Percentiles rank a stretch among this genome's conserved stretches.
Evolutionary conservation across 306 rosid genomes (phyloP).

Genomic region (Oemleria cerasiformis): DNA sequence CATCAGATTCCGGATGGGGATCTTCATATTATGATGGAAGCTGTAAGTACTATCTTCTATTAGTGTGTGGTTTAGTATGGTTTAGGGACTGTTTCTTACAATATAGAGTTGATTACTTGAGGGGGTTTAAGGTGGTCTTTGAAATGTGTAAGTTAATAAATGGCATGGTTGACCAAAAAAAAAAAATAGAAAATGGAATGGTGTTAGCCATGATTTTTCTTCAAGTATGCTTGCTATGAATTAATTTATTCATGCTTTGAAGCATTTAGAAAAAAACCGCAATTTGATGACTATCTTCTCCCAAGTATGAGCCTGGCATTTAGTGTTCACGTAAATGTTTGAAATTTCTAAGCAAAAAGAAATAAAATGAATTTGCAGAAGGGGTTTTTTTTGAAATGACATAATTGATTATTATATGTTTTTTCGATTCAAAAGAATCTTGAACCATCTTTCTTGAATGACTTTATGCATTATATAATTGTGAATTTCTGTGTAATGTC

Average conservation of each 20-base stretch:
- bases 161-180: neutral
- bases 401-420: neutral
- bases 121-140: neutral
- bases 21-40: conserved; percentile 81
- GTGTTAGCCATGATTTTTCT: neutral
- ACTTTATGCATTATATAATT: neutral
- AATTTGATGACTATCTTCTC: neutral
- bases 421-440: neutral
- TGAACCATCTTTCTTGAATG: neutral
- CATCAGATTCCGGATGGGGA: conserved; percentile 74
- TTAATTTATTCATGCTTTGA: neutral
- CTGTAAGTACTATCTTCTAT: conserved; percentile 58
- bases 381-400: neutral
- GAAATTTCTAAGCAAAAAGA: neutral
- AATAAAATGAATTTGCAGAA: neutral
- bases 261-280: neutral
- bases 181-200: neutral
- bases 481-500: conserved; percentile 11
- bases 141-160: neutral
- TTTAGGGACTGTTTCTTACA: neutral
- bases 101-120: neutral
- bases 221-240: neutral
- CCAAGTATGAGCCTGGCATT: neutral
- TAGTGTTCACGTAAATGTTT: neutral
- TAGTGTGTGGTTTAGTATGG: neutral